Evolutionary conservation across 805 yeast genomes (phyloP), one percentile per base, ranked within the genome.

Genomic region (Candida fluviatilis): DNA sequence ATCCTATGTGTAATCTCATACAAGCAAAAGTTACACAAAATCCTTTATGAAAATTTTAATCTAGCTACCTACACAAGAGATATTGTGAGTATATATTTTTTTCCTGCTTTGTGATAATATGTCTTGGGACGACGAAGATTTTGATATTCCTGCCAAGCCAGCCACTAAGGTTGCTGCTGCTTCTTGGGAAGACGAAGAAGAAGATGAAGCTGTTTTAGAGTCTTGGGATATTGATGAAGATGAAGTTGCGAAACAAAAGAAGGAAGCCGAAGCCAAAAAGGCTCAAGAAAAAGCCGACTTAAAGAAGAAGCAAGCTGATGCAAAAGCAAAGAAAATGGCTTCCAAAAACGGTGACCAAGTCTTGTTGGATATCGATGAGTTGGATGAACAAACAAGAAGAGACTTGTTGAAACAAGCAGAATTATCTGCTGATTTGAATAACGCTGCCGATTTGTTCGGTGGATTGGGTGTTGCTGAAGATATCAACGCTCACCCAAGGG

Each of bases 391-490:
- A 45, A 81, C 91, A n/a, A 75, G 87, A 55, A 76, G 70, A 50
- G 89, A 84, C 55, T 62, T 89, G 61, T 71, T 85, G 62, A 82
- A 73, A 55, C 71, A 83, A 58, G 95, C 93, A 15, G 95, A 91
- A 64, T 54, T 87, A 42, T 82, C 78, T 34, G 76, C 95, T 18
- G 99, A 91, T 66, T 71, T 91, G 60, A 87, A 86, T 62, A 87
- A 86, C 57, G 98, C 99, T 21, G 91, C 95, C 6, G 95, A 86
- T 51, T 70, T 91, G 51, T 88, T 91, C 57, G 95, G 89, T 23
- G 88, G 87, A 12, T 69, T 71, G 48, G 76, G 76, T 30, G 73
- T 75, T 38, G 76, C 78, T 17, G 58, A 48, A 13, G 70, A 69
- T 42, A 40, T 61, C 38, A 62, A 59, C 39, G 80, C 67, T 25